A percentile compares a stretch with the other conserved stretches of the same genome.
Conservation (phyloP, 768 basidiomycete species). For the Pulveroboletus sp. region DNA sequence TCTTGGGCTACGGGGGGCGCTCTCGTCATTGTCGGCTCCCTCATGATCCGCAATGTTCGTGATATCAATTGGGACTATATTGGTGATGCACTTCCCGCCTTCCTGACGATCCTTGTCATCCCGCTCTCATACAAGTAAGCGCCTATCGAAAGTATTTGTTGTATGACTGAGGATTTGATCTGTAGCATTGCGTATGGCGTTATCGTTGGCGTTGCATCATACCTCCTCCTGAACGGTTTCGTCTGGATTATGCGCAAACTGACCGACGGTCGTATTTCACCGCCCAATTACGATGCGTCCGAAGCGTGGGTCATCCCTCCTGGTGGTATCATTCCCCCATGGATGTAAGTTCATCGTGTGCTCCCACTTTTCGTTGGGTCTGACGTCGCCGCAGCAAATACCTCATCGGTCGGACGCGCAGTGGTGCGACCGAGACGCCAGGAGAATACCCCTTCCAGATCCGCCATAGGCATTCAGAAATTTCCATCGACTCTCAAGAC, state of each 20-base stretch:
- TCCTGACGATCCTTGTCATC: conserved; percentile 76
- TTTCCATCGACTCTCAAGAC: conserved; percentile 32
- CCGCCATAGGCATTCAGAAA: conserved; percentile 28
- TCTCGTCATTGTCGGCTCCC: conserved; percentile 77
- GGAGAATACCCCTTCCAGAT: conserved; percentile 30
- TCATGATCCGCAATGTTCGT: conserved; percentile 83
- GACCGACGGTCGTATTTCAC: conserved; percentile 55
- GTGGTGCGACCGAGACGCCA: background rate
- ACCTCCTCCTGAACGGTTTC: conserved; percentile 68
- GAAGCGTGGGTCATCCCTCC: conserved; percentile 72
- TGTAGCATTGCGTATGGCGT: conserved; percentile 88
- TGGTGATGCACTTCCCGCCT: conserved; percentile 83
- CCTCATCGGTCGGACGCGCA: conserved; percentile 15
- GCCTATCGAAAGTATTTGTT: background rate
- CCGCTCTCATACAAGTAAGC: conserved; percentile 73
- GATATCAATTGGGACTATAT: conserved; percentile 90
- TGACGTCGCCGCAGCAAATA: conserved; percentile 21
- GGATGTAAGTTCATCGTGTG: conserved; percentile 49
- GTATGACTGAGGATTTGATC: conserved; percentile 4
- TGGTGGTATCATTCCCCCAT: conserved; percentile 61
- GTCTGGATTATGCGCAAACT: conserved; percentile 53
- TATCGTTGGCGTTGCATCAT: conserved; percentile 71
- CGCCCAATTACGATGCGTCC: conserved; percentile 56
- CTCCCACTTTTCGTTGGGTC: background rate
- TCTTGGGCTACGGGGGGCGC: conserved; percentile 86